Conservation (phyloP, 1,139 yeast genomes). For the Suhomyces bolitotheri region DNA sequence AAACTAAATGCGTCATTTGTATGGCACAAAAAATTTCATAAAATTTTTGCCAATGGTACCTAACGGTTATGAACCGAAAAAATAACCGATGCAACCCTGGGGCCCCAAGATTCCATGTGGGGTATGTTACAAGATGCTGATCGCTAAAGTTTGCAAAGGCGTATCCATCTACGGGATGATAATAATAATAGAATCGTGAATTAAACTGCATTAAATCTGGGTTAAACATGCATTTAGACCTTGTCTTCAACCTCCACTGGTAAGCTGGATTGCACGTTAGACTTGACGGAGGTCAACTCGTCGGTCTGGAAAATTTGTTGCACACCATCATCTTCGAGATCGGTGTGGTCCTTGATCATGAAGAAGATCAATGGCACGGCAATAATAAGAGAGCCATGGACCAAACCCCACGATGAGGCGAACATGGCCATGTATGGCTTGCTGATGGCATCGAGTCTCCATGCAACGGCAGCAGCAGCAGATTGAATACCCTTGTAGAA, state of each 20-base stretch:
- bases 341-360: conserved; percentile 48
- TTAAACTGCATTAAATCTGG: conserved; percentile 2
- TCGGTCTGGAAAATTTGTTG: conserved; percentile 22
- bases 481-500: conserved; percentile 65
- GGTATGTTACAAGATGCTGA: too few species aligned
- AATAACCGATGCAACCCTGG: conserved; percentile 1
- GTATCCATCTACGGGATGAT: too few species aligned
- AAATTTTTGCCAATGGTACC: too few species aligned
- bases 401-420: conserved; percentile 59
- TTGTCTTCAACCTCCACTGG: conserved; percentile 4
- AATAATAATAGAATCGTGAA: too few species aligned
- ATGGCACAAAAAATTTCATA: too few species aligned
- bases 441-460: conserved; percentile 55
- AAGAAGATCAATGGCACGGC: conserved; percentile 36
- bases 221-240: conserved; percentile 6
- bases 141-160: too few species aligned
- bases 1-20: too few species aligned
- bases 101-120: background rate
- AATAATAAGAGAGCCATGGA: conserved; percentile 45
- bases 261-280: conserved; percentile 2
- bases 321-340: conserved; percentile 37
- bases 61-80: too few species aligned
- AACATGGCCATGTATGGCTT: conserved; percentile 47
- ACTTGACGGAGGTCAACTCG: conserved; percentile 26
- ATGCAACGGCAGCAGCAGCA: conserved; percentile 62